phyloP scores from a whole-genome alignment of 768 basidiomycete species.

The Mycena haematopus region DNA sequence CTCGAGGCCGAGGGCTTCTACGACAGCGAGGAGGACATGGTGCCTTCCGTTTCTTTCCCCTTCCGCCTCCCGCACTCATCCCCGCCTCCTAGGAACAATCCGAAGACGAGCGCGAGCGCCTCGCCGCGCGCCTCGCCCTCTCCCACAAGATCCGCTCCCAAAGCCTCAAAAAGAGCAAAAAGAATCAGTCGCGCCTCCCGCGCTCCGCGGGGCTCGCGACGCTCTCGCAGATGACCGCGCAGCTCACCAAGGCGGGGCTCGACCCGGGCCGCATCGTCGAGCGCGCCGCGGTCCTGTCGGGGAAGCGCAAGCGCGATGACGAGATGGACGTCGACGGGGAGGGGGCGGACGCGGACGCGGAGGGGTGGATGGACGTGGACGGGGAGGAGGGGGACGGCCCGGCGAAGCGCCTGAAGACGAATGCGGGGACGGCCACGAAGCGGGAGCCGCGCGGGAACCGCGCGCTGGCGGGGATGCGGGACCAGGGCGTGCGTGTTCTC shows the following conservation, averaged over 20 bases:
- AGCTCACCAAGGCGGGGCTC: conserved; percentile 86
- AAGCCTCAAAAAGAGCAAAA: conserved; percentile 82
- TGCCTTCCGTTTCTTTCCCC: conserved; percentile 40
- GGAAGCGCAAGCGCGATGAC: conserved; percentile 75
- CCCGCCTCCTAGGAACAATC: conserved; percentile 53
- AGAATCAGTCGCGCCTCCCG: conserved; percentile 81
- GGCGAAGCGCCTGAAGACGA: conserved; percentile 67
- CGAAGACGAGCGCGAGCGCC: conserved; percentile 84
- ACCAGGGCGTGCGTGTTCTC: conserved; percentile 61
- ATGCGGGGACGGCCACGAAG: conserved; percentile 62
- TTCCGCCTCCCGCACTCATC: neutral
- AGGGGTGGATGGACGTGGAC: conserved; percentile 60
- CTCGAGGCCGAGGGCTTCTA: conserved; percentile 97
- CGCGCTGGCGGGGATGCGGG: conserved; percentile 79
- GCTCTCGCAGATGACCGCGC: conserved; percentile 78
- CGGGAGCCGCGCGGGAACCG: conserved; percentile 75
- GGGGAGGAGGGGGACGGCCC: conserved; percentile 53
- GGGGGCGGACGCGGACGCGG: conserved; percentile 50
- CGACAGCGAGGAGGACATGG: conserved; percentile 87
- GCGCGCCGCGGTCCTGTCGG: conserved; percentile 82
- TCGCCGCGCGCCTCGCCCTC: conserved; percentile 62
- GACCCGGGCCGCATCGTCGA: conserved; percentile 89
- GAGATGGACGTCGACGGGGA: conserved; percentile 69
- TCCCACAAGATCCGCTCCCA: conserved; percentile 75
- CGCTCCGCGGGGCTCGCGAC: conserved; percentile 76